Percentiles rank a stretch among this genome's conserved stretches.
These are phyloP conservation scores for Aureobasidium sp. DNA, from an alignment of 2,329 filamentous ascomycete species.

Conservation along the genomic window DNA sequence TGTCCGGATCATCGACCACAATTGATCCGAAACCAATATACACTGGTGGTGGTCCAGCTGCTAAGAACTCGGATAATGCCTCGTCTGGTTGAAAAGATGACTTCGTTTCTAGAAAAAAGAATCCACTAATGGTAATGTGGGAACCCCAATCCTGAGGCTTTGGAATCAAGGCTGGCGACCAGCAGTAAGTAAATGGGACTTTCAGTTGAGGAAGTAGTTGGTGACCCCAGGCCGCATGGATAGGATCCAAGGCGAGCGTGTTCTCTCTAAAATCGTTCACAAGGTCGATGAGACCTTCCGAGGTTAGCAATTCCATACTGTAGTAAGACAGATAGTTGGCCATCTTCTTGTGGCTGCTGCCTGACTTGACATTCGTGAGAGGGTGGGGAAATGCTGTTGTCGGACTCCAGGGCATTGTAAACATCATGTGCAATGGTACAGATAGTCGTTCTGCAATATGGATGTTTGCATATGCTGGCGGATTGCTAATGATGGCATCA, in stretches of 20 bases:
- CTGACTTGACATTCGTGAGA: slow-evolving; percentile 59
- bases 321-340: slow-evolving; percentile 80
- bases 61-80: slow-evolving; percentile 8
- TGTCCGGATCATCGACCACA: slow-evolving; percentile 28
- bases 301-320: slow-evolving; percentile 83
- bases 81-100: slow-evolving; percentile 5
- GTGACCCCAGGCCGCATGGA: not conserved
- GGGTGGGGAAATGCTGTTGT: slow-evolving; percentile 52
- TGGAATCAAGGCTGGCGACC: slow-evolving; percentile 65
- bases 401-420: slow-evolving; percentile 62
- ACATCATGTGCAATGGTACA: slow-evolving; percentile 70
- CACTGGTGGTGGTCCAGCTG: slow-evolving; percentile 9
- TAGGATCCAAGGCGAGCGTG: slow-evolving; percentile 12
- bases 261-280: slow-evolving; percentile 14
- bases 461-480: slow-evolving; percentile 67
- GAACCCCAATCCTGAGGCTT: slow-evolving; percentile 64
- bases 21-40: slow-evolving; percentile 18
- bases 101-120: slow-evolving; percentile 12
- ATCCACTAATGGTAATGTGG: slow-evolving; percentile 52
- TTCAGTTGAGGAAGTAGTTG: slow-evolving; percentile 1
- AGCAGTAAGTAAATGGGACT: slow-evolving; percentile 35
- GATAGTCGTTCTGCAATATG: slow-evolving; percentile 63
- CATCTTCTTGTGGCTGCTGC: slow-evolving; percentile 62
- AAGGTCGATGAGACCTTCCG: slow-evolving; percentile 54
- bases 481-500: slow-evolving; percentile 72